Percentiles rank a stretch among this genome's conserved stretches.
These are phyloP conservation scores for Nadsonia fulvescens DNA, from an alignment of 805 yeast species.

Conservation along the genomic window DNA sequence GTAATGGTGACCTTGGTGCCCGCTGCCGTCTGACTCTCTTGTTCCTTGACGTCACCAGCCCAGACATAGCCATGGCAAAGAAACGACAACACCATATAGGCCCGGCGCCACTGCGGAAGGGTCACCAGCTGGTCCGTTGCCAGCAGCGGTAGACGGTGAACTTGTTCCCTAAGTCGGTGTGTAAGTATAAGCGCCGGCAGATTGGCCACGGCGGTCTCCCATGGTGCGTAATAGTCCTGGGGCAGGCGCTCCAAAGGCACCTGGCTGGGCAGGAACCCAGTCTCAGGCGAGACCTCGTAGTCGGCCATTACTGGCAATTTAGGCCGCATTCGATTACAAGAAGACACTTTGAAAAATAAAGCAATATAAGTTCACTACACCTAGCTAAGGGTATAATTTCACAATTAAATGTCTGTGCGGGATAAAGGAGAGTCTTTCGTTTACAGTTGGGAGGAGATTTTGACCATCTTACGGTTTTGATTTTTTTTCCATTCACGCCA, in stretches of 20 bases:
- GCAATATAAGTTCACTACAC: no score
- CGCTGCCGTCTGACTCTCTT: no score
- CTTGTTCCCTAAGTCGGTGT: slow-evolving; percentile 35
- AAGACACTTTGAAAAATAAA: no score
- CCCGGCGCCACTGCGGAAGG: slow-evolving; percentile 49
- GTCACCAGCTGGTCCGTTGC: slow-evolving; percentile 26
- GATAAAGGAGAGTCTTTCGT: no score
- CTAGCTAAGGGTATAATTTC: no score
- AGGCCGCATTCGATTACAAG: slow-evolving; percentile 16
- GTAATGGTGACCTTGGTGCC: no score
- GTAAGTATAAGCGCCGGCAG: slow-evolving; percentile 63
- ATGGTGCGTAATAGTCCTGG: slow-evolving; percentile 43
- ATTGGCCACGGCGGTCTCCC: slow-evolving; percentile 55
- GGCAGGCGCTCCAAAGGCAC: slow-evolving; percentile 47
- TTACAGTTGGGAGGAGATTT: no score
- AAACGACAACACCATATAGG: slow-evolving; percentile 63
- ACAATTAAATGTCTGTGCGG: no score
- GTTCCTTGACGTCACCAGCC: slow-evolving; percentile 40
- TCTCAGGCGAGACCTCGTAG: slow-evolving; percentile 48
- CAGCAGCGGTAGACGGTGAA: slow-evolving; percentile 49
- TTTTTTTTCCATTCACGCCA: no score
- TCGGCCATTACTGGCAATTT: slow-evolving; percentile 35
- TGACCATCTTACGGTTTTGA: no score
- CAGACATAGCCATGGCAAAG: slow-evolving; percentile 80
- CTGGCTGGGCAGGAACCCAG: slow-evolving; percentile 66